Percentiles rank a stretch among this genome's conserved stretches.
phyloP scores from a whole-genome alignment of 345 rosid genomes.

The rapeseed (Brassica napus) region DNA sequence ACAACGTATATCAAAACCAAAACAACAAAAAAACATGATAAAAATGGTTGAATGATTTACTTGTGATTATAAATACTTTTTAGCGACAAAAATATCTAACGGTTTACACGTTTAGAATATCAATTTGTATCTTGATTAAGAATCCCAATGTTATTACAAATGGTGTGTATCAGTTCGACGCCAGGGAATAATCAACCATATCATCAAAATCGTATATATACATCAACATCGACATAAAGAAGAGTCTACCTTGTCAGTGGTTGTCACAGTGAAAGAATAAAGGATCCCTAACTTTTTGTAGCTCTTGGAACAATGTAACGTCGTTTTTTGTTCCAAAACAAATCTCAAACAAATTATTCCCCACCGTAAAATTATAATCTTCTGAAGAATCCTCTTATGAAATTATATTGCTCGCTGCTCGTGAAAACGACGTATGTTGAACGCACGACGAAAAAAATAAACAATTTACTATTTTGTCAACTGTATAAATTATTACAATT shows the following conservation, averaged over 20 bases:
- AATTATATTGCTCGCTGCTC: background rate
- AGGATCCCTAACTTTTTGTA: slow-evolving; percentile 1
- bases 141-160: background rate
- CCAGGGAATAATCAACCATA: background rate
- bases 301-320: slow-evolving; percentile 32
- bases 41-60: background rate
- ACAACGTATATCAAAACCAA: background rate
- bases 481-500: background rate
- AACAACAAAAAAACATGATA: background rate
- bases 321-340: slow-evolving; percentile 18
- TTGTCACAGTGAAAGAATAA: slow-evolving; percentile 22
- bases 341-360: background rate
- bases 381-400: slow-evolving; percentile 5
- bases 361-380: background rate
- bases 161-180: background rate
- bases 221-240: slow-evolving; percentile 22
- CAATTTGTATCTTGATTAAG: background rate
- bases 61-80: background rate
- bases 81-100: background rate
- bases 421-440: slow-evolving; percentile 16
- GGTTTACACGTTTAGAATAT: background rate
- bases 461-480: background rate
- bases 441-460: background rate
- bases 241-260: slow-evolving; percentile 23
- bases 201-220: slow-evolving; percentile 25